These are phyloP conservation scores for Neurospora sp. DNA, from an alignment of 495 filamentous ascomycete genomes.

Conservation along the genomic window DNA sequence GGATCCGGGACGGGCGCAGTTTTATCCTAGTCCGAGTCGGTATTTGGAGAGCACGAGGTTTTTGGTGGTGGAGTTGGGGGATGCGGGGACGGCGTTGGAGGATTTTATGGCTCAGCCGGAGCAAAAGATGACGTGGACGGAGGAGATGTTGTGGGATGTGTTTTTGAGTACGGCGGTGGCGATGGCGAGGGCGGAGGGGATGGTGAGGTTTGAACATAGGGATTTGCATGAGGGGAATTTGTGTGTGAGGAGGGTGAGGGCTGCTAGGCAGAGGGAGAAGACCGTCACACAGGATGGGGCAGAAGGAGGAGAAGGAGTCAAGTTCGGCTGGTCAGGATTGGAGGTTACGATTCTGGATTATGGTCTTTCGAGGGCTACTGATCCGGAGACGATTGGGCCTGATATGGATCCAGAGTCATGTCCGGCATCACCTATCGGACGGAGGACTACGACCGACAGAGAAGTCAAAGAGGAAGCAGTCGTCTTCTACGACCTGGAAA, in stretches of 20 bases:
- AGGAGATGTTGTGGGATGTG: slow-evolving; percentile 67
- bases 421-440: neutral
- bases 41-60: slow-evolving; percentile 64
- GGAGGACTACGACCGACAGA: neutral
- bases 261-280: slow-evolving; percentile 18
- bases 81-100: slow-evolving; percentile 73
- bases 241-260: slow-evolving; percentile 39
- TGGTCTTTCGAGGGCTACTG: slow-evolving; percentile 62
- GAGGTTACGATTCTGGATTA: slow-evolving; percentile 86
- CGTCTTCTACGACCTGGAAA: slow-evolving; percentile 41
- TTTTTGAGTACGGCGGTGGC: slow-evolving; percentile 74
- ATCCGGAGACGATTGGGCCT: slow-evolving; percentile 4
- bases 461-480: slow-evolving; percentile 5
- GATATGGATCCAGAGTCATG: neutral
- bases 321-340: slow-evolving; percentile 58
- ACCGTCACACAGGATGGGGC: too few species aligned
- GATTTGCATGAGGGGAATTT: slow-evolving; percentile 86
- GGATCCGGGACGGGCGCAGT: slow-evolving; percentile 50
- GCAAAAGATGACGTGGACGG: too few species aligned
- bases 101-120: slow-evolving; percentile 26
- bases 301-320: slow-evolving; percentile 5
- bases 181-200: slow-evolving; percentile 64
- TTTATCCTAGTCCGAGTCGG: slow-evolving; percentile 49
- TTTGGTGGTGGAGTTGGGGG: slow-evolving; percentile 76
- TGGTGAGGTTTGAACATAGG: slow-evolving; percentile 63